Evolutionary conservation across 2,329 filamentous ascomycete species (phyloP).

Genomic region (Epichloe uncinata): DNA sequence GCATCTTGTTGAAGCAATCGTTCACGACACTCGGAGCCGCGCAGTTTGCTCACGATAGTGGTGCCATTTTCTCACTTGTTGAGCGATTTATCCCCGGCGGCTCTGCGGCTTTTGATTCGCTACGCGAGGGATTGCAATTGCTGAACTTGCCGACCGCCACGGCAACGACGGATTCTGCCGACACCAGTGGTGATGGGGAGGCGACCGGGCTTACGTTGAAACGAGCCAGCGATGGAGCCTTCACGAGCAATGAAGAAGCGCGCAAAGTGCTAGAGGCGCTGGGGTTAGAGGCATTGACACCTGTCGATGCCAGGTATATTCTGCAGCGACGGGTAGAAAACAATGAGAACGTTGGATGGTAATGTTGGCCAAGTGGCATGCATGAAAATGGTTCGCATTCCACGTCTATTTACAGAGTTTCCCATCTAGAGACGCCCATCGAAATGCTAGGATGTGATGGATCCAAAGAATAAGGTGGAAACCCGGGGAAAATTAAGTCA

Average conservation of each 20-base stretch:
- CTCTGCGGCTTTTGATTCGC: slow-evolving; percentile 34
- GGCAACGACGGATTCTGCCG: slow-evolving; percentile 17
- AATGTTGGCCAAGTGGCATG: background rate
- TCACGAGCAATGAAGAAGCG: slow-evolving; percentile 43
- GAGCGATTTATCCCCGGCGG: slow-evolving; percentile 50
- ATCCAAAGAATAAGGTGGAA: no score
- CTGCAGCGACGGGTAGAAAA: slow-evolving; percentile 55
- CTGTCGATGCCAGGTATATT: slow-evolving; percentile 52
- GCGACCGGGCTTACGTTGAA: slow-evolving; percentile 31
- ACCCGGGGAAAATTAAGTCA: no score
- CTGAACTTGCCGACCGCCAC: slow-evolving; percentile 37
- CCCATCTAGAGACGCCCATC: no score
- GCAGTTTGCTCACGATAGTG: slow-evolving; percentile 65
- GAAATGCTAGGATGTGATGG: no score
- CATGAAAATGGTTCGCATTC: background rate
- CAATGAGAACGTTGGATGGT: slow-evolving; percentile 30
- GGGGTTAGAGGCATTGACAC: slow-evolving; percentile 45
- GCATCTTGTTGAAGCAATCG: slow-evolving; percentile 58
- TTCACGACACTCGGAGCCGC: slow-evolving; percentile 76
- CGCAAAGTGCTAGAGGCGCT: slow-evolving; percentile 49
- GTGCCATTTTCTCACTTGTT: slow-evolving; percentile 56
- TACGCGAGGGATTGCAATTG: slow-evolving; percentile 53
- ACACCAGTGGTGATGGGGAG: slow-evolving; percentile 13
- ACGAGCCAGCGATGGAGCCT: slow-evolving; percentile 40
- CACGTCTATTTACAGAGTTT: background rate